These are phyloP conservation scores for Anthracocystis setariae DNA, from an alignment of 1,284 basidiomycete species.

Conservation along the genomic window DNA sequence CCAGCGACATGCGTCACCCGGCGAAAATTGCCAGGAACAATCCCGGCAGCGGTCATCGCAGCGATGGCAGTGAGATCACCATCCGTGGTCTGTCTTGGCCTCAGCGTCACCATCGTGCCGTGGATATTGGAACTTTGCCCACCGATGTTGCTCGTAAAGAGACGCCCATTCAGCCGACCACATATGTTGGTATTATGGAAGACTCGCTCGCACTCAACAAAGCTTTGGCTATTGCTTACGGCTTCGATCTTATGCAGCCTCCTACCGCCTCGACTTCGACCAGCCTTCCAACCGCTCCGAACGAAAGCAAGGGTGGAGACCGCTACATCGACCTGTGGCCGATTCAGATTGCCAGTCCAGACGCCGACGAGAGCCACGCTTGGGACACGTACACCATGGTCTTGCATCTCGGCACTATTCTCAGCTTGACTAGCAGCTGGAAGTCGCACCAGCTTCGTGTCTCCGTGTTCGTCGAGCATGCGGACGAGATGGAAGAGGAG, in stretches of 20 bases:
- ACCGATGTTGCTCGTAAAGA: slow-evolving; percentile 61
- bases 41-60: slow-evolving; percentile 24
- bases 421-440: slow-evolving; percentile 66
- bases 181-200: slow-evolving; percentile 67
- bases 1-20: slow-evolving; percentile 56
- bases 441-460: slow-evolving; percentile 65
- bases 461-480: slow-evolving; percentile 66
- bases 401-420: slow-evolving; percentile 66
- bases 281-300: slow-evolving; percentile 7
- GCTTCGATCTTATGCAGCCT: slow-evolving; percentile 61
- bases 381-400: slow-evolving; percentile 68
- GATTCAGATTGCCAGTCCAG: slow-evolving; percentile 63
- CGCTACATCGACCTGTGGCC: slow-evolving; percentile 67
- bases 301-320: slow-evolving; percentile 23
- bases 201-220: slow-evolving; percentile 67
- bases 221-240: slow-evolving; percentile 64
- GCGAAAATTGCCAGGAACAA: slow-evolving; percentile 35
- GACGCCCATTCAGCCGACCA: slow-evolving; percentile 61
- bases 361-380: slow-evolving; percentile 54
- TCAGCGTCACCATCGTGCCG: slow-evolving; percentile 29
- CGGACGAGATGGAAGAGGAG: slow-evolving; percentile 60
- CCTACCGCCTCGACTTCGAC: slow-evolving; percentile 32
- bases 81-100: slow-evolving; percentile 50
- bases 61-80: slow-evolving; percentile 60
- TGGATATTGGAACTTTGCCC: slow-evolving; percentile 53